Conservation (phyloP, 1,284 basidiomycete genomes). For the Bjerkandera adusta region DNA sequence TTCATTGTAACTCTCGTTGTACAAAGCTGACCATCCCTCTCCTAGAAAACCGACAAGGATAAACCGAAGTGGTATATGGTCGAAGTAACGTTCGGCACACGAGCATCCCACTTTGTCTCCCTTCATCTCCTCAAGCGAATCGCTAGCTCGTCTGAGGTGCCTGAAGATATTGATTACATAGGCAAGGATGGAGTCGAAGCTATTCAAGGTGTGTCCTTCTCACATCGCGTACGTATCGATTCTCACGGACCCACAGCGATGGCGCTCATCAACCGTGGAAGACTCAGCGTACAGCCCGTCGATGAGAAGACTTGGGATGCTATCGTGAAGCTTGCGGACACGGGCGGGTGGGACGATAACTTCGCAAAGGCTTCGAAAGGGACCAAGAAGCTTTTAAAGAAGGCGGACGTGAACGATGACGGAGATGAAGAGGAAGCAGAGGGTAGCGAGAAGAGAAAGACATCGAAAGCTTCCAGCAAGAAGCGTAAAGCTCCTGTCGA, state of each 20-base stretch:
- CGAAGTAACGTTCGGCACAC: constrained; percentile 70
- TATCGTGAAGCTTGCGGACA: constrained; percentile 63
- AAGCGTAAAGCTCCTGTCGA: constrained; percentile 1
- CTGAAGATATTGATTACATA: constrained; percentile 63
- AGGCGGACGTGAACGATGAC: constrained; percentile 51
- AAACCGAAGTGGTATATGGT: constrained; percentile 95
- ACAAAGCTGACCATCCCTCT: background rate
- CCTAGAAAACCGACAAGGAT: constrained; percentile 71
- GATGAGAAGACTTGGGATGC: constrained; percentile 67
- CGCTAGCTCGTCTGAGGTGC: constrained; percentile 38
- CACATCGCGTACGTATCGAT: background rate
- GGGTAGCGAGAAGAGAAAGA: background rate
- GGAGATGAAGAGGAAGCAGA: constrained; percentile 32
- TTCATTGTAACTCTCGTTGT: constrained; percentile 21
- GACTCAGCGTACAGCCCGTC: constrained; percentile 88
- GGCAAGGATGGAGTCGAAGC: constrained; percentile 55
- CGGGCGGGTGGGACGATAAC: constrained; percentile 66
- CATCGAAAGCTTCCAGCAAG: background rate
- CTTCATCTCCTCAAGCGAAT: constrained; percentile 75
- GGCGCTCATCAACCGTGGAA: constrained; percentile 80
- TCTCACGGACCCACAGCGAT: constrained; percentile 45
- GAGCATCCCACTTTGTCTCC: constrained; percentile 76
- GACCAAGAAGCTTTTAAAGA: background rate
- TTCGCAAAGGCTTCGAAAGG: constrained; percentile 2
- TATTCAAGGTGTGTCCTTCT: constrained; percentile 50